These are phyloP conservation scores for Epichloe typhina DNA, from an alignment of 2,329 filamentous ascomycete genomes.

Conservation along the genomic window DNA sequence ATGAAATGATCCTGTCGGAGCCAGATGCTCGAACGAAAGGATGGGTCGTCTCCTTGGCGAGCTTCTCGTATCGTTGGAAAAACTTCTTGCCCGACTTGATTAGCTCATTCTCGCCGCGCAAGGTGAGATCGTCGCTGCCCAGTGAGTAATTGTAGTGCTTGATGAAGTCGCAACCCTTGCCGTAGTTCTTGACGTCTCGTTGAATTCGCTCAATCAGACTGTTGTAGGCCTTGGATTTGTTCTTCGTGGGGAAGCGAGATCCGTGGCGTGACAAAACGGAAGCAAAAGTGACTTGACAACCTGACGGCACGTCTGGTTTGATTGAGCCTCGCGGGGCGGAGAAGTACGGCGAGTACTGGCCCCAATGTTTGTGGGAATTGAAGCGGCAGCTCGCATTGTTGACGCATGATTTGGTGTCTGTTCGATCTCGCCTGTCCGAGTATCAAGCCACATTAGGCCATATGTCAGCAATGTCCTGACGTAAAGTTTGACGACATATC, in stretches of 20 bases:
- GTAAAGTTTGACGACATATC: background rate
- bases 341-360: conserved; percentile 80
- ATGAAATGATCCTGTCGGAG: conserved; percentile 58
- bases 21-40: conserved; percentile 65
- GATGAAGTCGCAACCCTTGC: conserved; percentile 55
- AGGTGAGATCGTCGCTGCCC: conserved; percentile 54
- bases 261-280: conserved; percentile 77
- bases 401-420: background rate
- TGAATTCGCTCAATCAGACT: conserved; percentile 55
- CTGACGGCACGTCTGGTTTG: conserved; percentile 42
- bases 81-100: conserved; percentile 64
- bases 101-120: conserved; percentile 55
- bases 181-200: conserved; percentile 39
- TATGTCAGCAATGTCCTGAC: background rate
- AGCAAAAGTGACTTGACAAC: conserved; percentile 67
- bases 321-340: conserved; percentile 52
- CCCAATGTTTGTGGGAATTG: conserved; percentile 57
- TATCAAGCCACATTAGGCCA: background rate
- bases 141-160: conserved; percentile 57
- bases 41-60: conserved; percentile 35
- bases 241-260: conserved; percentile 62
- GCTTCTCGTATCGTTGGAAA: conserved; percentile 54
- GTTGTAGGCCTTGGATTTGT: conserved; percentile 53
- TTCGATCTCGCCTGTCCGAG: conserved; percentile 5
- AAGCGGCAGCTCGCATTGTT: conserved; percentile 34